Evolutionary conservation across 2,329 filamentous ascomycete species (phyloP).

Genomic region (Colletotrichum sp.): DNA sequence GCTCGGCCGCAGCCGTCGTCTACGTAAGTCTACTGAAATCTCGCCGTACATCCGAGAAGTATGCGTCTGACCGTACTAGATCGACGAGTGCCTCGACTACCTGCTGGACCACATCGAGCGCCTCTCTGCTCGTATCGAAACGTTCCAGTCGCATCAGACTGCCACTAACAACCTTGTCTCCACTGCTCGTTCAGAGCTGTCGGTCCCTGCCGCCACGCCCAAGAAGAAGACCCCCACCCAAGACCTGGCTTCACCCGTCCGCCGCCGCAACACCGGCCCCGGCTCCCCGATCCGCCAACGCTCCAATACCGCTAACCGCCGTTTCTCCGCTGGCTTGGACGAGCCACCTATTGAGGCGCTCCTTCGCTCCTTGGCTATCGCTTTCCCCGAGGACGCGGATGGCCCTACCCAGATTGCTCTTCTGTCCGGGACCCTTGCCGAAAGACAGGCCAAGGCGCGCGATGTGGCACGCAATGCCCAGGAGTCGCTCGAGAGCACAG

Average conservation of each 20-base stretch:
- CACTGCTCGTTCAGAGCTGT: constrained; percentile 50
- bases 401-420: constrained; percentile 29
- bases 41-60: neutral
- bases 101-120: constrained; percentile 52
- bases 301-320: constrained; percentile 29
- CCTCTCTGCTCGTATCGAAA: constrained; percentile 46
- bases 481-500: constrained; percentile 51
- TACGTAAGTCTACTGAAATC: constrained; percentile 47
- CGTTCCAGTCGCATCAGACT: constrained; percentile 50
- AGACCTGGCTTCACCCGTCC: constrained; percentile 38
- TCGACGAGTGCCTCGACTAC: constrained; percentile 57
- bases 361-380: constrained; percentile 51
- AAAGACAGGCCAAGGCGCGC: constrained; percentile 46
- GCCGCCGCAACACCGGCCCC: constrained; percentile 23
- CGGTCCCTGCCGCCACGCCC: constrained; percentile 24
- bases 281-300: constrained; percentile 40
- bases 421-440: constrained; percentile 40
- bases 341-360: constrained; percentile 51
- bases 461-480: constrained; percentile 53
- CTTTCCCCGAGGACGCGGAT: constrained; percentile 39
- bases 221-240: constrained; percentile 26
- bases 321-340: constrained; percentile 40
- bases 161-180: constrained; percentile 43
- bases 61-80: constrained; percentile 39
- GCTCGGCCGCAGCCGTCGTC: constrained; percentile 50